These are phyloP conservation scores for Rhodamnia rubescens DNA, from an alignment of 345 rosid species.

Conservation along the genomic window DNA sequence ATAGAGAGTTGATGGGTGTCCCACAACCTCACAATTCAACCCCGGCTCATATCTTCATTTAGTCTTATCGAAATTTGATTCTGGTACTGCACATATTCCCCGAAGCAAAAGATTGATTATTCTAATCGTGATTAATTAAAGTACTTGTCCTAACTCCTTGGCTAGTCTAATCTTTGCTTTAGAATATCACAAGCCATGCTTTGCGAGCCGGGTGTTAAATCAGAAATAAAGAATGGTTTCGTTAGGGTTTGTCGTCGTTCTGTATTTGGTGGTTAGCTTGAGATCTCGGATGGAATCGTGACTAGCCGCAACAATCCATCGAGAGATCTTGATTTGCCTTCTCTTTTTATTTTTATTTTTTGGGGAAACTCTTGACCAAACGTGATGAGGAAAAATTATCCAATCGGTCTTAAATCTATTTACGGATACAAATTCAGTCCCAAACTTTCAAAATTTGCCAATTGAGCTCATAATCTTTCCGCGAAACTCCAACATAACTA, in stretches of 20 bases:
- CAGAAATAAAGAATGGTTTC: not conserved
- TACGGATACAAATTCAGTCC: not conserved
- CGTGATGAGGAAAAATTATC: not conserved
- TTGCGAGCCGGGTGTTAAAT: not conserved
- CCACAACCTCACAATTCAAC: not conserved
- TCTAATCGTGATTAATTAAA: not conserved
- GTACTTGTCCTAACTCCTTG: not conserved
- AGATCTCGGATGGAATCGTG: not conserved
- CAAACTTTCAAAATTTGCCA: not conserved
- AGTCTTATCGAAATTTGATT: too few species aligned
- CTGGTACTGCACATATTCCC: not conserved
- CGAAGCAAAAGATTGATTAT: not conserved
- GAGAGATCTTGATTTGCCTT: not conserved
- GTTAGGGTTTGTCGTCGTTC: not conserved
- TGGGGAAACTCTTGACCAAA: not conserved
- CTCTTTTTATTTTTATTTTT: not conserved
- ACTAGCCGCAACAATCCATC: not conserved
- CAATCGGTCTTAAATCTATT: not conserved
- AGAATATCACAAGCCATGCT: not conserved
- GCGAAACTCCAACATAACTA: fast-evolving
- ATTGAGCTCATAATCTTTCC: not conserved
- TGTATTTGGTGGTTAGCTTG: not conserved
- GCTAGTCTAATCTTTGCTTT: not conserved
- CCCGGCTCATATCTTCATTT: not conserved
- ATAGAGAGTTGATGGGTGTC: not conserved